Conservation (phyloP, 257 asterid species). For the Coffea eugenioides region DNA sequence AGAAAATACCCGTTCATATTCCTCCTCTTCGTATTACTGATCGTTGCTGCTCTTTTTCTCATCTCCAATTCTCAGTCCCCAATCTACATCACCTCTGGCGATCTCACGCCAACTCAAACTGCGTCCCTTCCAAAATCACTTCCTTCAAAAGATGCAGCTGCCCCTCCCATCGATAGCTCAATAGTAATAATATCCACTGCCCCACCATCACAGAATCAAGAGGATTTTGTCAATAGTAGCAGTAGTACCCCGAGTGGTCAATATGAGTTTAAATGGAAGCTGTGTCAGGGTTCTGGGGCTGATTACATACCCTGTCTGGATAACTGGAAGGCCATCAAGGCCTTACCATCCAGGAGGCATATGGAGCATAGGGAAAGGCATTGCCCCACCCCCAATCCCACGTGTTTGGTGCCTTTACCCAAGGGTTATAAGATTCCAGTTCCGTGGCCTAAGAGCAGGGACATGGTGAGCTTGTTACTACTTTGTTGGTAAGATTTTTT, state of each 20-base stretch:
- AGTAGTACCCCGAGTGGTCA: conserved; percentile 8
- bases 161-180: conserved; percentile 4
- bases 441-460: conserved; percentile 97
- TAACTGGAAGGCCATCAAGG: conserved; percentile 62
- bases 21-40: conserved; percentile 58
- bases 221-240: not conserved
- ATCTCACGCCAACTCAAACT: conserved; percentile 24
- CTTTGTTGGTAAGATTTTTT: conserved; percentile 56
- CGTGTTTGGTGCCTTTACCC: conserved; percentile 85
- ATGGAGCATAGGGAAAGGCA: conserved; percentile 97
- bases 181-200: conserved; percentile 6
- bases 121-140: conserved; percentile 16
- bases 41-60: conserved; percentile 56
- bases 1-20: conserved; percentile 71
- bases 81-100: conserved; percentile 37
- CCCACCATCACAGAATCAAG: conserved; percentile 1
- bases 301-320: conserved; percentile 94
- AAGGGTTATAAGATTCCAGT: conserved; percentile 67
- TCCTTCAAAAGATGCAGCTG: not conserved
- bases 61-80: conserved; percentile 65
- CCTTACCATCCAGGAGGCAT: conserved; percentile 52
- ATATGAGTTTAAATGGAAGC: conserved; percentile 49
- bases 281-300: conserved; percentile 49
- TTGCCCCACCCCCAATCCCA: conserved; percentile 62
- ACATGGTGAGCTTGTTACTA: conserved; percentile 84